Percentiles rank a stretch among this genome's conserved stretches.
These are phyloP conservation scores for Apiotrichum akiyoshidainum DNA, from an alignment of 1,284 basidiomycete species.

Conservation along the genomic window DNA sequence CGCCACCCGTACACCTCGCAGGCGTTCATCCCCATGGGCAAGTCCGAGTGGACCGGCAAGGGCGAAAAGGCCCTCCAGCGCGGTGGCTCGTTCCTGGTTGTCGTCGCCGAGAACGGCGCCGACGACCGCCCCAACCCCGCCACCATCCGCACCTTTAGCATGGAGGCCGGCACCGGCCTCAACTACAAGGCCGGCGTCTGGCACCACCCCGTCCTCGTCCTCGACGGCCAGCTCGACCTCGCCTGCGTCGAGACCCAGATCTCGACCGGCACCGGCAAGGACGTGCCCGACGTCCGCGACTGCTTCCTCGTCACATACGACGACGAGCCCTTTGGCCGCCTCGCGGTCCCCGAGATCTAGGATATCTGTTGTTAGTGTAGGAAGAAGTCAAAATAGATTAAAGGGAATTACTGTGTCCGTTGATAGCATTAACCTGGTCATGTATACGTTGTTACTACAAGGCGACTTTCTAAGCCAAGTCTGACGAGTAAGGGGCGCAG, in stretches of 20 bases:
- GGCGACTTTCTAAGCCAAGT: too few relatives aligned
- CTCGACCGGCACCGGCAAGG: conserved; percentile 36
- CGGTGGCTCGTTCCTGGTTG: conserved; percentile 56
- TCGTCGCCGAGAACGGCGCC: conserved; percentile 72
- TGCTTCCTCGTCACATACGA: conserved; percentile 47
- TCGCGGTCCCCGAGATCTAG: conserved; percentile 30
- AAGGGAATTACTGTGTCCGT: too few relatives aligned
- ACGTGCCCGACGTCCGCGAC: conserved; percentile 38
- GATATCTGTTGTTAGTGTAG: not conserved
- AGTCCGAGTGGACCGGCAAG: conserved; percentile 46
- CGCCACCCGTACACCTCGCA: conserved; percentile 60
- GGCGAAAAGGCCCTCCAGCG: conserved; percentile 39
- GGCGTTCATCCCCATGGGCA: conserved; percentile 83
- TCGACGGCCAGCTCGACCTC: conserved; percentile 48
- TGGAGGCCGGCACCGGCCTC: conserved; percentile 66
- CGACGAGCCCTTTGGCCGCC: conserved; percentile 33
- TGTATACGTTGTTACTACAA: conserved; percentile 5
- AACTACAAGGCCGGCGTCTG: conserved; percentile 77
- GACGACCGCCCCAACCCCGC: conserved; percentile 71
- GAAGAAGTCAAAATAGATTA: too few relatives aligned
- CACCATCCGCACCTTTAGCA: conserved; percentile 53
- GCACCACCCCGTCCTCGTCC: conserved; percentile 56
- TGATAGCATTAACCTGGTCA: not conserved
- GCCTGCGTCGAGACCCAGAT: conserved; percentile 51
- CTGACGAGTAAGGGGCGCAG: too few relatives aligned